Conservation (phyloP, 345 rosid genomes). For the Salix arbutifolia region DNA sequence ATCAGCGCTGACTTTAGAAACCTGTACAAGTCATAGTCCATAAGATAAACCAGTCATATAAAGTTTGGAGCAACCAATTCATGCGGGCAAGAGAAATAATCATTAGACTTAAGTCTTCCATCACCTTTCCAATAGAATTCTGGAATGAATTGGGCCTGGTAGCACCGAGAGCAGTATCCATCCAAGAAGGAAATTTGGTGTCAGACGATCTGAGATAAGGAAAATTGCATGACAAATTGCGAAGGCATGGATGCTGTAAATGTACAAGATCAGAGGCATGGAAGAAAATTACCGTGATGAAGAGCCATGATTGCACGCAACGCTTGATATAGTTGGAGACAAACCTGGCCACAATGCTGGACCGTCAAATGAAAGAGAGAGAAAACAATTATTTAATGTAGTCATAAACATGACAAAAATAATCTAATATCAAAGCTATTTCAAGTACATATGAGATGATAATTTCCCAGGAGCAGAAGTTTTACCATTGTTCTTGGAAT, state of each 20-base stretch:
- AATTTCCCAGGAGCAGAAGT: conserved; percentile 1
- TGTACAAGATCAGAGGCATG: neutral
- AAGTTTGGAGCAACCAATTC: neutral
- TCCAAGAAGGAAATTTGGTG: conserved; percentile 52
- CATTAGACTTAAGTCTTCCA: neutral
- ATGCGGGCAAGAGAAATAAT: neutral
- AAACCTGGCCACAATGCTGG: conserved; percentile 57
- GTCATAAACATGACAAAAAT: neutral
- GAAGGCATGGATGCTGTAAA: neutral
- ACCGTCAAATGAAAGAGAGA: conserved; percentile 27
- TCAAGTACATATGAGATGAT: neutral
- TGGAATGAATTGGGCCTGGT: conserved; percentile 27
- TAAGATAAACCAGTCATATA: neutral
- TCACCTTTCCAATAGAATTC: conserved; percentile 41
- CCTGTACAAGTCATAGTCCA: conserved; percentile 28
- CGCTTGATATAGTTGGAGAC: conserved; percentile 31
- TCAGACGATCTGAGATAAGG: conserved; percentile 37
- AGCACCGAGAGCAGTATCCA: conserved; percentile 39
- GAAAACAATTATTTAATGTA: neutral
- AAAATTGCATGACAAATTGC: conserved; percentile 4
- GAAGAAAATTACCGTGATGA: conserved; percentile 39
- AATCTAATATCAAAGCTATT: neutral
- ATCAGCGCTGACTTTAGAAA: conserved; percentile 17
- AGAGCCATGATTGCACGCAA: conserved; percentile 24
- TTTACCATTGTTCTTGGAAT: conserved; percentile 43